Evolutionary conservation across 2,329 filamentous ascomycete genomes (phyloP), one percentile per base, ranked within the genome.

Genomic region (Trichoderma gracile): DNA sequence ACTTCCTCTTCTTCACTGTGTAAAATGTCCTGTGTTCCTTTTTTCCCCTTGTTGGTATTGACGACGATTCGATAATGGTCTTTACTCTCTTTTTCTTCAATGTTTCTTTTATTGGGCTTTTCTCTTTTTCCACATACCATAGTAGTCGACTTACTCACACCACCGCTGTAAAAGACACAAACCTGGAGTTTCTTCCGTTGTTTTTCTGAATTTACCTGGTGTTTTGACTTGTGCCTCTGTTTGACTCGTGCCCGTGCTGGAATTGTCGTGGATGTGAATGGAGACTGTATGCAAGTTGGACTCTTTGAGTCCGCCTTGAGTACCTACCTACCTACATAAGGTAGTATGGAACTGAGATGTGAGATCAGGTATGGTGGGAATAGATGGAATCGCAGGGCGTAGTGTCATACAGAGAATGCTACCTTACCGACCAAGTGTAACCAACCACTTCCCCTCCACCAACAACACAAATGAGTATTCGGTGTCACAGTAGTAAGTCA

Each of bases 1-100:
- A n/a, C n/a, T 3, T 23, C n/a, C 50, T 40, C 45, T 38, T 33
- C 47, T 50, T 40, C 67, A 38, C 10, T 38, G 33, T 67, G 66
- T 58, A 65, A 69, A 65, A 60, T 58, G 56, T 53, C 47, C 45
- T 42, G n/a, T 47, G 62, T 38, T 38, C 14, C 14, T 38, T 38
- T 38, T 4, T 14, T 12, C 3, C 14, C 3, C 14, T 38, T 12
- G 3, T 38, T 38, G 33, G 38, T 45, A 49, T 40, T 62, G 53
- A 50, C 58, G 40, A 53, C 58, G 40, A 53, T 54, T 57, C 50
- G 52, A 63, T 63, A 57, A 54, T 63, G 60, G 60, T 46, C 55
- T 63, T 30, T n/a, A 8, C 7, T n/a, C n/a, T 43, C n/a, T 43
- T 8, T 43, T 6, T 21, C 25, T 59, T 61, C 47, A 33, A 33